These are phyloP conservation scores for Penicillium verrucosum DNA, from an alignment of 2,329 filamentous ascomycete genomes.

Conservation along the genomic window DNA sequence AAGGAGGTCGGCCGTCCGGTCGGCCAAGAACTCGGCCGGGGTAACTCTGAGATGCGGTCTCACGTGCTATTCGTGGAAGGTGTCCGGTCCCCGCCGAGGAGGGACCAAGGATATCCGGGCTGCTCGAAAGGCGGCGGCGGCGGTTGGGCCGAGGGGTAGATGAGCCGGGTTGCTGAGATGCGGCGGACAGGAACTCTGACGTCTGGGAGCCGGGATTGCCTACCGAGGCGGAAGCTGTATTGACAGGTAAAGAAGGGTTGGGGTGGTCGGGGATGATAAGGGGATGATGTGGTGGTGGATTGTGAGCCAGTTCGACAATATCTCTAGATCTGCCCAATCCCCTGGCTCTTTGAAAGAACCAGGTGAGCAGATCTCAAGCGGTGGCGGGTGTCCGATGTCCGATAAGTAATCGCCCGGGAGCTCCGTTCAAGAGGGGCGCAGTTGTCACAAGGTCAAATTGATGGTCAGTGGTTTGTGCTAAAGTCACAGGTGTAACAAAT, in stretches of 20 bases:
- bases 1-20: conserved; percentile 34
- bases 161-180: conserved; percentile 8
- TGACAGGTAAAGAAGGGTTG: conserved; percentile 55
- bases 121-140: conserved; percentile 32
- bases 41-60: conserved; percentile 26
- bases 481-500: background rate
- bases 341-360: conserved; percentile 45
- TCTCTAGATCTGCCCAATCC: conserved; percentile 39
- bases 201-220: conserved; percentile 16
- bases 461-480: background rate
- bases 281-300: conserved; percentile 54
- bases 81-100: conserved; percentile 21
- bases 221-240: conserved; percentile 42
- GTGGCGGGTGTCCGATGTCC: conserved; percentile 27
- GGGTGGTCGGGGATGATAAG: conserved; percentile 66
- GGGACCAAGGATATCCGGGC: conserved; percentile 25
- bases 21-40: conserved; percentile 25
- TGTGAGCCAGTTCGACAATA: conserved; percentile 71
- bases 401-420: conserved; percentile 27
- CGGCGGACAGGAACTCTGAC: conserved; percentile 12
- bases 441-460: conserved; percentile 6
- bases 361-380: conserved; percentile 42
- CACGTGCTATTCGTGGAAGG: conserved; percentile 23
- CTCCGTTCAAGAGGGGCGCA: conserved; percentile 4
- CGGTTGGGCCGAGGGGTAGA: conserved; percentile 9